These are phyloP conservation scores for Haberlea rhodopensis DNA, from an alignment of 257 asterid genomes.

Conservation along the genomic window DNA sequence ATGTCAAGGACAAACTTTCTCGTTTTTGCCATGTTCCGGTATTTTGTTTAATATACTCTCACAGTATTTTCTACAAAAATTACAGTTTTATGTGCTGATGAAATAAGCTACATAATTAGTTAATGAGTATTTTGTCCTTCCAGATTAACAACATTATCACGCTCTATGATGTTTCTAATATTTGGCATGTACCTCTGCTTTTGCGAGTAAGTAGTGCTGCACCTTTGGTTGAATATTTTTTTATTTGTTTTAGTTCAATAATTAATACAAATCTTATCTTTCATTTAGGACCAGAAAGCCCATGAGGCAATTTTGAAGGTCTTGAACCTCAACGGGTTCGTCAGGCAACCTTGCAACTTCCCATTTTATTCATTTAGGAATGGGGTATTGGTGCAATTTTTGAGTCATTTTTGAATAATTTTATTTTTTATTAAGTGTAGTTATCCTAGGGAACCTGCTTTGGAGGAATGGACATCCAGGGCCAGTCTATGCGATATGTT, in stretches of 20 bases:
- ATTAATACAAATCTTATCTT: conserved; percentile 8
- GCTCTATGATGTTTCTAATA: conserved; percentile 80
- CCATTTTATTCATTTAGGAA: conserved; percentile 2
- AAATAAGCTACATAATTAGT: conserved; percentile 5
- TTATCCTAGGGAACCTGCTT: conserved; percentile 54
- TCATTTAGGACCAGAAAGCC: conserved; percentile 77
- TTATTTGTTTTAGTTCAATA: conserved; percentile 10
- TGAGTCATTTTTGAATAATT: conserved; percentile 1
- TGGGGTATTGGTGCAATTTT: too few relatives aligned
- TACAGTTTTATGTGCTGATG: conserved; percentile 20
- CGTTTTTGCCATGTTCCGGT: conserved; percentile 91
- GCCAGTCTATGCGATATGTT: conserved; percentile 67
- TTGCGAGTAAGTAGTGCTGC: conserved; percentile 49
- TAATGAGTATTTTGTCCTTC: conserved; percentile 20
- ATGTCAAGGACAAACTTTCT: conserved; percentile 72
- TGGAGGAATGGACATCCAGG: conserved; percentile 80
- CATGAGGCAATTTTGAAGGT: conserved; percentile 87
- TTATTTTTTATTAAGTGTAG: conserved; percentile 33
- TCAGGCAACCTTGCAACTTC: conserved; percentile 27
- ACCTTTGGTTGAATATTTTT: conserved; percentile 16
- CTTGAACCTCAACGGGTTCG: conserved; percentile 67
- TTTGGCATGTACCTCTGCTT: conserved; percentile 88
- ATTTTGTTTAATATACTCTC: conserved; percentile 14
- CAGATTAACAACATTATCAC: conserved; percentile 71
- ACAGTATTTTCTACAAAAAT: conserved; percentile 1